These are phyloP conservation scores for Aureobasidium zeae DNA, from an alignment of 2,329 filamentous ascomycete species.

Conservation along the genomic window DNA sequence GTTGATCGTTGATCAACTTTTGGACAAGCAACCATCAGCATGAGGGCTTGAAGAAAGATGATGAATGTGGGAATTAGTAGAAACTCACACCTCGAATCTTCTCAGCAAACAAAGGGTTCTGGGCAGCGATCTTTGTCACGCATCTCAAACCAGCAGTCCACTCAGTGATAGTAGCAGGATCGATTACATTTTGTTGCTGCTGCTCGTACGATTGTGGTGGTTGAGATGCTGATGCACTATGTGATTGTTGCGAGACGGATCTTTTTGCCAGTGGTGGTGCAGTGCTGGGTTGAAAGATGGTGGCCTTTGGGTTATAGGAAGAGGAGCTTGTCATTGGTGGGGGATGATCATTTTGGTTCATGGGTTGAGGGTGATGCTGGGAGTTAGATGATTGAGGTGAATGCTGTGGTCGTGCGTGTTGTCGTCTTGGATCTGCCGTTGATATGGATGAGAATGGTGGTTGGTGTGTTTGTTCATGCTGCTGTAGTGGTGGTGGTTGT, in stretches of 20 bases:
- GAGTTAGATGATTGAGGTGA: not conserved
- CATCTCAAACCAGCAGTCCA: slow-evolving; percentile 41
- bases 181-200: slow-evolving; percentile 25
- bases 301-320: slow-evolving; percentile 8
- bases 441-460: not conserved
- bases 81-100: slow-evolving; percentile 33
- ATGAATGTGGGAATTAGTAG: too few species aligned
- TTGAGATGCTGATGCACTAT: not conserved
- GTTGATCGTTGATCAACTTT: slow-evolving; percentile 56
- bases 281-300: slow-evolving; percentile 9
- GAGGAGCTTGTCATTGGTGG: too few species aligned
- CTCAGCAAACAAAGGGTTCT: slow-evolving; percentile 35
- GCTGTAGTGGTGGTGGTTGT: slow-evolving; percentile 11
- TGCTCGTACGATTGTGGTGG: too few species aligned
- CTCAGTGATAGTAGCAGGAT: slow-evolving; percentile 40
- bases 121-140: slow-evolving; percentile 38
- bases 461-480: slow-evolving; percentile 1
- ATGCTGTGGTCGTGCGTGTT: not conserved
- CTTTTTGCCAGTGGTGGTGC: not conserved
- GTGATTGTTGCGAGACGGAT: not conserved
- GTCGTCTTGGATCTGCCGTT: slow-evolving; percentile 17
- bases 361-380: not conserved
- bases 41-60: slow-evolving; percentile 1
- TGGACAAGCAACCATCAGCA: not conserved
- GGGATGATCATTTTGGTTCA: not conserved